Conservation (phyloP, 306 rosid species). For the Begonia fuchsioides region DNA sequence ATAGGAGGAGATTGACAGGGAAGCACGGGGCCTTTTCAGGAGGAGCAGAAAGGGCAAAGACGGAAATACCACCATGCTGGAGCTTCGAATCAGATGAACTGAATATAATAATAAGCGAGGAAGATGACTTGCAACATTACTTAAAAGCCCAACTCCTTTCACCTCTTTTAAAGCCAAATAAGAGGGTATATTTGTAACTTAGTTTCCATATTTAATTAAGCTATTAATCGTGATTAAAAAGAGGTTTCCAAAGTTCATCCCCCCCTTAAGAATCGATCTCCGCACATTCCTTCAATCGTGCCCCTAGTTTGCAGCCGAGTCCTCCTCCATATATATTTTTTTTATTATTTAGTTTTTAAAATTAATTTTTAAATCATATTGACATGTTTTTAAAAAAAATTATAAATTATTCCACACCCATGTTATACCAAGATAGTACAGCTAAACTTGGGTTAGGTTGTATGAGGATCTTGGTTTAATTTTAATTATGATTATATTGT, state of each 20-base stretch:
- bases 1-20: slow-evolving; percentile 10
- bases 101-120: slow-evolving; percentile 23
- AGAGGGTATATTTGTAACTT: no score
- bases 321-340: slow-evolving; percentile 42
- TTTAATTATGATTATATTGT: not conserved
- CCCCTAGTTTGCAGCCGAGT: slow-evolving; percentile 55
- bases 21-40: slow-evolving; percentile 63
- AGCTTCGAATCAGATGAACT: slow-evolving; percentile 35
- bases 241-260: not conserved
- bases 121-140: slow-evolving; percentile 46
- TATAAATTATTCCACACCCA: slow-evolving; percentile 44
- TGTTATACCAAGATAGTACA: slow-evolving; percentile 90
- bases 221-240: not conserved
- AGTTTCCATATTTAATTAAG: no score
- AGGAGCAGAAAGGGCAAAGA: slow-evolving; percentile 30
- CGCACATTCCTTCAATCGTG: slow-evolving; percentile 27
- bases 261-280: slow-evolving; percentile 30
- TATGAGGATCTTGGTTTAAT: not conserved
- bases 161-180: slow-evolving; percentile 1
- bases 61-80: slow-evolving; percentile 20
- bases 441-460: slow-evolving; percentile 36
- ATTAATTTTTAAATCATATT: no score
- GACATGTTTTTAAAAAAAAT: slow-evolving; percentile 8
- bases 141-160: slow-evolving; percentile 11
- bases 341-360: no score